Evolutionary conservation across 495 filamentous ascomycete genomes (phyloP).

Genomic region (Penicillium crystallinum): DNA sequence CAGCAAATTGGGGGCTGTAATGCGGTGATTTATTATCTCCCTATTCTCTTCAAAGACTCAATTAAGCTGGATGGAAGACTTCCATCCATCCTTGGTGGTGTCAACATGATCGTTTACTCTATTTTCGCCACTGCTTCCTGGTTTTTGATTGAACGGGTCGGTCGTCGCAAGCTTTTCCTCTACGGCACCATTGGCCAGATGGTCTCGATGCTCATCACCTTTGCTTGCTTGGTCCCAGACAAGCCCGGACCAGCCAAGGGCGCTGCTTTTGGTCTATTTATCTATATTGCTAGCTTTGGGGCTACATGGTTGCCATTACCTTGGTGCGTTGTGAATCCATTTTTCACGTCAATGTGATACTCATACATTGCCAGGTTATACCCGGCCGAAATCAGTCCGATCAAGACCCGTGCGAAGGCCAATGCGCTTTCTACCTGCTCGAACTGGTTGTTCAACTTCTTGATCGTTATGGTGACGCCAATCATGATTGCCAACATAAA

Average conservation of each 20-base stretch:
- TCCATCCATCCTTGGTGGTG: conserved; percentile 70
- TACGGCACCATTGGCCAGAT: conserved; percentile 64
- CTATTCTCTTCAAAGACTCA: conserved; percentile 68
- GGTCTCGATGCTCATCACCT: conserved; percentile 70
- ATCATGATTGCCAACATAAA: conserved; percentile 62
- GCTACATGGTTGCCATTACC: too few species aligned
- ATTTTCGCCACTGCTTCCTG: conserved; percentile 74
- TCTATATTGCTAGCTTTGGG: conserved; percentile 73
- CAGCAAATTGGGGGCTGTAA: conserved; percentile 76
- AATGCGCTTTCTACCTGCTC: conserved; percentile 71
- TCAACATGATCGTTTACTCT: conserved; percentile 81
- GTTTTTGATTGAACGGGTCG: conserved; percentile 78
- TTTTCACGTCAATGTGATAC: too few species aligned
- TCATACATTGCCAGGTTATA: conserved; percentile 56
- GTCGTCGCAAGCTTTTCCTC: conserved; percentile 70
- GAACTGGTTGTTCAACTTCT: conserved; percentile 83
- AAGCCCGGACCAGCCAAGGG: conserved; percentile 52
- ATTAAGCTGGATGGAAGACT: conserved; percentile 55
- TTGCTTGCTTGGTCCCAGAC: conserved; percentile 62
- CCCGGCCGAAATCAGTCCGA: conserved; percentile 67
- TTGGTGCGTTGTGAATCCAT: too few species aligned
- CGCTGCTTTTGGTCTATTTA: conserved; percentile 74
- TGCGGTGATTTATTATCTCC: conserved; percentile 83
- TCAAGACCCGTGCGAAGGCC: conserved; percentile 68
- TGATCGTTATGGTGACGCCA: conserved; percentile 76